Base-by-base conservation (phyloP, 441 rosid species). In the Gossypium laxum region DNA sequence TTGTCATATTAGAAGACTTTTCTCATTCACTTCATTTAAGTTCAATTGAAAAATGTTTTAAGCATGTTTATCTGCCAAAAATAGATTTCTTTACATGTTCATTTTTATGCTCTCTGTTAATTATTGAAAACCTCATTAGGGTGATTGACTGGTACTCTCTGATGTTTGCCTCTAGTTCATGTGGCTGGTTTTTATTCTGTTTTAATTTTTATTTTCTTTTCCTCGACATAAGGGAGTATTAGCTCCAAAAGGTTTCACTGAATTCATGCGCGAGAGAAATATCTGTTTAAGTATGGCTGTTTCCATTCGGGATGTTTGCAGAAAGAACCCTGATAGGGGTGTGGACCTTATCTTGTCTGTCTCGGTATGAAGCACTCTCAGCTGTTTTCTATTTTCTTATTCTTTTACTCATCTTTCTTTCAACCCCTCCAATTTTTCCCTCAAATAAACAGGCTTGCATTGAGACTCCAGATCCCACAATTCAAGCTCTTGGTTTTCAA, bases 261-360 rank as follows among this genome's bases (percentile, higher is more conserved):
- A 89, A 58, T 86, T 83, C 79, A 78, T 74, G 78, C 74, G 80
- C 41, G 95, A 91, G 74, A 89, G 85, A 78, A 80, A 74, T 74
- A 81, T 89, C 77, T 83, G 90, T 78, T 78, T 91, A 51, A 85
- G 95, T 77, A 80, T 90, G 84, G 98, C 98, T 65, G 87, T 90
- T 75, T 90, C 96, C 59, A 68, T 91, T 76, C 82, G 81, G 64
- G 97, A 91, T 77, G 87, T 91, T 77, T 90, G 98, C 87, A 79
- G 77, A 77, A 85, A 82, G 80, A 83, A 91, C 71, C 90, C 98
- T 76, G 97, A 93, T 81, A 90, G 98, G 86, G 98, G 98, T 18
- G 97, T 93, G 80, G 98, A 91, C 76, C 86, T 93, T 79, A 91
- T 93, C 82, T 83, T 93, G 83, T 91, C 97, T 72, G 89, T 93